Evolutionary conservation across 768 basidiomycete genomes (phyloP), one percentile per base, ranked within the genome.

Genomic region (Pholiota conissans): DNA sequence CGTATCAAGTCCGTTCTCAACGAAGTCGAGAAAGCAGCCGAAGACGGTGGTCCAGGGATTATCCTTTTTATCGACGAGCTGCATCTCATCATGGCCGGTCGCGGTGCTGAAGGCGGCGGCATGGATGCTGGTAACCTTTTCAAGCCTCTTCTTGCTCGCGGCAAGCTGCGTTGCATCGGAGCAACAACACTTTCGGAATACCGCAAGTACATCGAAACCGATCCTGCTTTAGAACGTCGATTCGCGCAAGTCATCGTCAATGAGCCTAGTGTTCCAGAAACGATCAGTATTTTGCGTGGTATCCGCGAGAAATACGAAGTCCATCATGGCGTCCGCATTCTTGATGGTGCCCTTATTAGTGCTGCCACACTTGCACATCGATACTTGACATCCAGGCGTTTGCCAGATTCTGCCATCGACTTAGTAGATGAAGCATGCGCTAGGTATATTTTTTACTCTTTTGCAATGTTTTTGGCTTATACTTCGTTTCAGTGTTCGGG

Each of bases 11-110:
- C 88, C 10, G 93, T 98, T 54, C 74, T 99, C 56, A 87, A 89
- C 70, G 96, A 98, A 74, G 87, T 98, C 60, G 95, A 98, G 72
- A 95, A 95, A 73, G 83, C 90, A 0, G 77, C 87, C 0, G 85
- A 89, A 24, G 85, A 91, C 45, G 85, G 81, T 27, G 88, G 91
- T 39, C 81, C 82, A 5, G 85, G 86, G 16, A 82, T 98, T 65
- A 93, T 98, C 60, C 84, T 99, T 34, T 98, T 98, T 80, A 86
- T 98, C 63, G 95, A 99, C 65, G 96, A 98, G 69, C 71, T 93
- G 24, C 95, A 98, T 69, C 86, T 97, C 39, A 89, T 98, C 74
- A 94, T 97, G 91, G 88, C 92, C 2, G 93, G 91, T 3, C 81
- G 86, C 51, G 92, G 93, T 16, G 76, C 84, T 2, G 86, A 89